Base-by-base conservation (phyloP, 768 basidiomycete genomes). In the Lentinula guzmanii region DNA sequence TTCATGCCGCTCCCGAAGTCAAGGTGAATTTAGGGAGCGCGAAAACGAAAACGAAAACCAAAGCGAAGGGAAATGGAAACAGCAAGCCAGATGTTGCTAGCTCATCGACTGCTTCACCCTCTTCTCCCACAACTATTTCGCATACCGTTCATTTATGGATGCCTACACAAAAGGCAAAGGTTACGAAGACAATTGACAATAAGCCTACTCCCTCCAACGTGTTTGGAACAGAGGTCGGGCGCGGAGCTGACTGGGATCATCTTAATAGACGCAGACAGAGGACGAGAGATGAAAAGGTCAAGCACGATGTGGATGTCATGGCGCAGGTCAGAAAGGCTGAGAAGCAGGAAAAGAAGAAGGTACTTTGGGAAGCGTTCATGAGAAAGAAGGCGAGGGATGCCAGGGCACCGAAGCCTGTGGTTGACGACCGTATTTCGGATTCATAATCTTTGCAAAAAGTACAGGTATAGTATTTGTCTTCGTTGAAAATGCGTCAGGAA, bases 251-350 rank as follows among this genome's bases (percentile, higher is more conserved):
- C 65, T 77, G 76, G 69, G 74, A 77, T 6, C 85, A 88, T 68
- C 70, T 89, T 61, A 89, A 79, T 70, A 81, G 74, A 65, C 75
- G 84, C 60, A 72, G 86, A 64, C 78, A 77, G 62, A 70, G 77
- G 15, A 76, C 79, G 24, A 70, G 87, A 61, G 68, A 71, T 52
- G 72, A 63, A 59, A 83, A 82, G 68, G 76, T 87, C 3, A 66
- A 70, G 61, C 70, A 70, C 53, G 80, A 83, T 42, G 68, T 82
- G 18, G 65, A 62, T 61, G 74, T 71, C 72, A 65, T 81, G 73
- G 16, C 13, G 3, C 43, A 39, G 31, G 46, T 50, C 10, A 43
- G 45, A 18, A 50, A 37, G 46, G 33, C 5, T 1, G 58, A 46
- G 24, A 59, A 50, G 6, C 34, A 59, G 58, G 43, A 59, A 45